phyloP scores from a whole-genome alignment of 2,329 filamentous ascomycete species.

The Phaeophleospora eucalypticola region DNA sequence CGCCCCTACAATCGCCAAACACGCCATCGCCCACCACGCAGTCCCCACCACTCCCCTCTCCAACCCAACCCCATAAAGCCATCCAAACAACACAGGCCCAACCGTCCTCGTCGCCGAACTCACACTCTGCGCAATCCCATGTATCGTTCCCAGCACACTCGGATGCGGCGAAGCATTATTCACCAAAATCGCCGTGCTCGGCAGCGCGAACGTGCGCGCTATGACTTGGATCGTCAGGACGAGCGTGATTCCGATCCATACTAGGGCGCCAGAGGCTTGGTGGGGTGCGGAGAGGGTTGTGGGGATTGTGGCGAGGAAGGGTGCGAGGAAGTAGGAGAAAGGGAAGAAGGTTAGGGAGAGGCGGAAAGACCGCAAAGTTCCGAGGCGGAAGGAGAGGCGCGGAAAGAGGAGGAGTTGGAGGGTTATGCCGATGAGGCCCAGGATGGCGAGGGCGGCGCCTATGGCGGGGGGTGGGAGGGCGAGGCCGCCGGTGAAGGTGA shows the following conservation, averaged over 20 bases:
- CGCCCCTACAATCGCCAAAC: slow-evolving; percentile 54
- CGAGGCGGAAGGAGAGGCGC: slow-evolving; percentile 38
- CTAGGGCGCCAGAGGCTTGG: slow-evolving; percentile 36
- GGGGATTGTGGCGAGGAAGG: slow-evolving; percentile 42
- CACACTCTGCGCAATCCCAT: slow-evolving; percentile 56
- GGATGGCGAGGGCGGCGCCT: slow-evolving; percentile 45
- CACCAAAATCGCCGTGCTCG: slow-evolving; percentile 55
- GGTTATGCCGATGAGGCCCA: slow-evolving; percentile 45
- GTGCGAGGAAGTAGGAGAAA: slow-evolving; percentile 41
- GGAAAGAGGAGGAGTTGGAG: slow-evolving; percentile 48
- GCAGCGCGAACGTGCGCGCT: slow-evolving; percentile 51
- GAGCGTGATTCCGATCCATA: slow-evolving; percentile 42
- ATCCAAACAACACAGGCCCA: slow-evolving; percentile 52
- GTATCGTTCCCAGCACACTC: slow-evolving; percentile 53
- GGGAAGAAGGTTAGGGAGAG: slow-evolving; percentile 43
- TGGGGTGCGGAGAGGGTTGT: slow-evolving; percentile 37
- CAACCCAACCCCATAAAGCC: slow-evolving; percentile 51
- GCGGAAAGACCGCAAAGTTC: slow-evolving; percentile 40
- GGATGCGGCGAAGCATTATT: slow-evolving; percentile 59
- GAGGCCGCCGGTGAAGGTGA: slow-evolving; percentile 48
- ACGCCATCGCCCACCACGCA: slow-evolving; percentile 56
- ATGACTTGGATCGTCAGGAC: slow-evolving; percentile 44
- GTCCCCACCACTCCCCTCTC: slow-evolving; percentile 51
- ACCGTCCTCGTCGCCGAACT: slow-evolving; percentile 52
- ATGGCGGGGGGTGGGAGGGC: slow-evolving; percentile 46